Base-by-base conservation (phyloP, 1,284 basidiomycete species). In the Tremellales sp. region DNA sequence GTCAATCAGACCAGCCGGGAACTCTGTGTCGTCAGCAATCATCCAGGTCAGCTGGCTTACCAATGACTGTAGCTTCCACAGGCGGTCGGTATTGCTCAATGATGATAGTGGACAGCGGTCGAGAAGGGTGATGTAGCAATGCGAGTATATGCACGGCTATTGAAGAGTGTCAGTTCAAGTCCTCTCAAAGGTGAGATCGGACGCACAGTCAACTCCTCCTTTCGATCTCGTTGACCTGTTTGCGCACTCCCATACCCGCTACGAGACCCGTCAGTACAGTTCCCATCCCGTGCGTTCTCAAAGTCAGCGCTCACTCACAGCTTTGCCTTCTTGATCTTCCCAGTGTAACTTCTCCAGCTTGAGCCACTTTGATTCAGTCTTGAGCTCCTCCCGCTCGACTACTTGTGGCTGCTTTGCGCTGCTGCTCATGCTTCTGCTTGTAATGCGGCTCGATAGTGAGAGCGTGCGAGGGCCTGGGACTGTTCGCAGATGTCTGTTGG, bases 41-140 rank as follows among this genome's bases (percentile, higher is more conserved):
- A 39, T 21, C 50, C 44, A 23, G 46, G 13, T 22, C 19, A 23
- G 24, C 4, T 19, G 23, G 56, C 79, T 35, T 65, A 83, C 87
- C 89, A 49, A 92, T 79, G 50, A 87, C 80, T 52, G 80, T 80
- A 51, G 82, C 83, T 56, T 81, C 84, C 27, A 87, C 79, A 0
- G 89, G 87, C 0, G 89, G 87, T 25, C 89, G 82, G 70, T 84
- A 93, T 70, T 93, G 90, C 68, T 93, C 89, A 57, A 93, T 83
- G 53, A 96, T 79, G 48, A 94, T 81, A 2, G 88, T 91, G 0
- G 84, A 87, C 0, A 67, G 48, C 1, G 70, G 72, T 23, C 62
- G 62, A 75, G 69, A 26, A 76, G 83, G 72, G 83, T 89, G 17
- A 80, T 81, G 81, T 40, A 97, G 77, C 17, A 94, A 74, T 4